These are phyloP conservation scores for Cymbopogon flexuosus DNA, from an alignment of 202 grass and related monocot species.

Conservation along the genomic window DNA sequence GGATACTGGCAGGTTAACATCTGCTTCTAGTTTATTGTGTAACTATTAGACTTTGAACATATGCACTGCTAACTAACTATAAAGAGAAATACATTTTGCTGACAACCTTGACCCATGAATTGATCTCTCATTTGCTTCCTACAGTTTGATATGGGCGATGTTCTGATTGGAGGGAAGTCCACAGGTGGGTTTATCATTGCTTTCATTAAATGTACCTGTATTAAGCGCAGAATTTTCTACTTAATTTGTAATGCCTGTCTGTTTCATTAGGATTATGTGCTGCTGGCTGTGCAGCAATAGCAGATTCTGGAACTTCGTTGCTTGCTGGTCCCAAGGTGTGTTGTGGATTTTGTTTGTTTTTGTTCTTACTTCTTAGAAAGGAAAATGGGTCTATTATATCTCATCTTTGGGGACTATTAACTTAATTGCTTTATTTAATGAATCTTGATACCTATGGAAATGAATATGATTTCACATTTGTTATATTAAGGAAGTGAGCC, in stretches of 20 bases:
- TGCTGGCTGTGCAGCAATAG: slow-evolving; percentile 53
- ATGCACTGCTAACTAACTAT: background rate
- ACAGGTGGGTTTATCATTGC: slow-evolving; percentile 35
- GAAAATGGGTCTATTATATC: background rate
- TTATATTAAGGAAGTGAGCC: background rate
- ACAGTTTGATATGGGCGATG: slow-evolving; percentile 83
- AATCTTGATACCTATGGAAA: background rate
- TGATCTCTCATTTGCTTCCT: slow-evolving; percentile 24
- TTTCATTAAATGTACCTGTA: background rate
- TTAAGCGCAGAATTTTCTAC: slow-evolving; percentile 11
- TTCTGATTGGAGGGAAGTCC: slow-evolving; percentile 54
- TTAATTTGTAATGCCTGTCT: slow-evolving; percentile 9
- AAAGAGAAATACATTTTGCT: background rate
- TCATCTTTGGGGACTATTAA: background rate
- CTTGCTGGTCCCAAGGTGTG: slow-evolving; percentile 64
- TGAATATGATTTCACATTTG: background rate
- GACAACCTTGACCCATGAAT: slow-evolving; percentile 14
- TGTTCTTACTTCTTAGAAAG: background rate
- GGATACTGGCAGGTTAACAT: slow-evolving; percentile 78
- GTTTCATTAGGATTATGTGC: slow-evolving; percentile 51
- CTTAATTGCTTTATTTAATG: background rate
- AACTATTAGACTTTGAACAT: background rate
- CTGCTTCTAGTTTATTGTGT: slow-evolving; percentile 12
- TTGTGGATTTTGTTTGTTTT: slow-evolving; percentile 16
- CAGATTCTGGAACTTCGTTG: slow-evolving; percentile 75